Evolutionary conservation across 2,329 filamentous ascomycete genomes (phyloP).

Genomic region (Claviceps monticola): DNA sequence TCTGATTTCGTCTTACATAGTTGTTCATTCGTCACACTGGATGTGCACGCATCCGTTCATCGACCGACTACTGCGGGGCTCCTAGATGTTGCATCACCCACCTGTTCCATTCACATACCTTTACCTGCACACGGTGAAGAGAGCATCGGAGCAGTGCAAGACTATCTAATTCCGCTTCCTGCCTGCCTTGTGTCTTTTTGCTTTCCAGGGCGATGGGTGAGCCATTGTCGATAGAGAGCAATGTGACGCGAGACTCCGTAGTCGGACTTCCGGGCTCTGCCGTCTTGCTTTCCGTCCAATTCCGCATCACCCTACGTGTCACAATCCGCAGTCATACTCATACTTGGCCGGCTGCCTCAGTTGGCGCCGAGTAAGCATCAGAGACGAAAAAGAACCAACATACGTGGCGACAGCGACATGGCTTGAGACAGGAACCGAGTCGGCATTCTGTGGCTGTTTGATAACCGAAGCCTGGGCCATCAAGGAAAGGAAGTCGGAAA

Average conservation of each 20-base stretch:
- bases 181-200: not conserved
- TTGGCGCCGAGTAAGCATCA: not conserved
- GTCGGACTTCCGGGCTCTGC: not conserved
- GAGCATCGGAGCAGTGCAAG: not conserved
- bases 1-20: too few species aligned
- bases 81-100: not conserved
- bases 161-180: not conserved
- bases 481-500: not conserved
- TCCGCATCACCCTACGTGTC: not conserved
- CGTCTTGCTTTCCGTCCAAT: not conserved
- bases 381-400: not conserved
- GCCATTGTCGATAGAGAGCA: not conserved
- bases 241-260: not conserved
- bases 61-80: not conserved
- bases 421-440: not conserved
- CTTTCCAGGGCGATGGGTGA: not conserved
- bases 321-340: not conserved
- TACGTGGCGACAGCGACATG: not conserved
- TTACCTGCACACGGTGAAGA: not conserved
- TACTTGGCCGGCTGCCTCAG: not conserved
- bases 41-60: not conserved
- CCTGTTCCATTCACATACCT: too few species aligned
- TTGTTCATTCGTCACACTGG: conserved; percentile 1
- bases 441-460: not conserved
- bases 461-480: not conserved